phyloP scores from a whole-genome alignment of 2,329 filamentous ascomycete genomes.

The Venturia carpophila region DNA sequence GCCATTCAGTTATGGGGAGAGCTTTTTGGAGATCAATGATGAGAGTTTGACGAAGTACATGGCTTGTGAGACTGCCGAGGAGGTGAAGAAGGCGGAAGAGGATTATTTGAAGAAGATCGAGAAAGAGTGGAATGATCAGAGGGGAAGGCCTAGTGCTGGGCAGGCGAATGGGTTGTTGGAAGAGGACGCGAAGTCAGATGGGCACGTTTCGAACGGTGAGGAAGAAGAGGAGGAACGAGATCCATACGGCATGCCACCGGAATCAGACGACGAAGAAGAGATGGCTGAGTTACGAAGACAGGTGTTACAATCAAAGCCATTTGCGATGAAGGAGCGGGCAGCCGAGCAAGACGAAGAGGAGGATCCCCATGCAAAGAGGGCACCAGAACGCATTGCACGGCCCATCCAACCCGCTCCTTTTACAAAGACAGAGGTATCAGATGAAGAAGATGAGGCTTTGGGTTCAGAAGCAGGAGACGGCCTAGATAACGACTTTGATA shows the following conservation, averaged over 20 bases:
- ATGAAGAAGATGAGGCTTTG: constrained; percentile 59
- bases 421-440: constrained; percentile 42
- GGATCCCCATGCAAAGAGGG: constrained; percentile 40
- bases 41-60: constrained; percentile 77
- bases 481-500: constrained; percentile 77
- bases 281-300: constrained; percentile 89
- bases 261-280: constrained; percentile 73
- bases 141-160: constrained; percentile 47
- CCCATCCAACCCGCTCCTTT: constrained; percentile 32
- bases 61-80: constrained; percentile 70
- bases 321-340: constrained; percentile 52
- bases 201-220: constrained; percentile 37
- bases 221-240: constrained; percentile 37
- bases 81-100: constrained; percentile 74
- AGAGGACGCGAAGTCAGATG: constrained; percentile 24
- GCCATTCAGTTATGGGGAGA: constrained; percentile 79
- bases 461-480: constrained; percentile 61
- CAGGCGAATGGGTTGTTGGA: constrained; percentile 45
- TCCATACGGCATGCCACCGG: constrained; percentile 62
- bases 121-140: constrained; percentile 79
- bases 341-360: constrained; percentile 25
- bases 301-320: constrained; percentile 86
- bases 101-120: constrained; percentile 87
- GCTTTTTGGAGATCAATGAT: constrained; percentile 86
- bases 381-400: constrained; percentile 49